Evolutionary conservation across 768 basidiomycete genomes (phyloP).

Genomic region (Auriculariales sp.): DNA sequence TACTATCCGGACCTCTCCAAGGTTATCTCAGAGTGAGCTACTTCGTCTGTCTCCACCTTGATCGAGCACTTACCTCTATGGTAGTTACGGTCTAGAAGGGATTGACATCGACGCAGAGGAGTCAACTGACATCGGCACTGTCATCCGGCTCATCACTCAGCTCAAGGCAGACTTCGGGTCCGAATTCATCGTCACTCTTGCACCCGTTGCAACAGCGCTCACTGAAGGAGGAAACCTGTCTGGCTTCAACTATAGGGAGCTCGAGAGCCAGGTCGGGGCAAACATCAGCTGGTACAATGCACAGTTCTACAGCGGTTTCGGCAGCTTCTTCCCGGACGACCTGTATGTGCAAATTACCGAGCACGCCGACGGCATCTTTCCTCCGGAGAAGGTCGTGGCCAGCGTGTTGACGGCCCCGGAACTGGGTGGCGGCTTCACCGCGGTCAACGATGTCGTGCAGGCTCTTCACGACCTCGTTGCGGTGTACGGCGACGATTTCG

Average conservation of each 20-base stretch:
- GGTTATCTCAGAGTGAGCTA: background rate
- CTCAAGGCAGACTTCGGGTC: background rate
- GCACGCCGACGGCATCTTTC: background rate
- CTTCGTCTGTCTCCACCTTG: background rate
- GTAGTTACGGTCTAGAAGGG: background rate
- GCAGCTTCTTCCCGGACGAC: background rate
- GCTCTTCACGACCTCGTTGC: background rate
- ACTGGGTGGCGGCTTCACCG: background rate
- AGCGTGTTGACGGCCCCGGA: background rate
- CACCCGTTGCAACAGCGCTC: background rate
- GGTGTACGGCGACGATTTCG: background rate
- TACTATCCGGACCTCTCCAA: background rate
- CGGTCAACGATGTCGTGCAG: background rate
- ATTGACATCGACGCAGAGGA: background rate
- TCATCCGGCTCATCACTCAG: background rate
- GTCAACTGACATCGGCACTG: background rate
- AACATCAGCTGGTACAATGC: constrained; percentile 2
- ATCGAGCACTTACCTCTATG: no score
- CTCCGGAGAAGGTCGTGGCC: background rate
- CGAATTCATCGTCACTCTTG: background rate
- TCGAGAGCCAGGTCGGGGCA: background rate
- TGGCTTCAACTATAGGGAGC: background rate
- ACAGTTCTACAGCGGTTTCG: background rate
- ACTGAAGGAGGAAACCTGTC: background rate
- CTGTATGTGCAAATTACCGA: background rate